These are phyloP conservation scores for Metschnikowia arizonensis DNA, from an alignment of 805 yeast species.

Conservation along the genomic window DNA sequence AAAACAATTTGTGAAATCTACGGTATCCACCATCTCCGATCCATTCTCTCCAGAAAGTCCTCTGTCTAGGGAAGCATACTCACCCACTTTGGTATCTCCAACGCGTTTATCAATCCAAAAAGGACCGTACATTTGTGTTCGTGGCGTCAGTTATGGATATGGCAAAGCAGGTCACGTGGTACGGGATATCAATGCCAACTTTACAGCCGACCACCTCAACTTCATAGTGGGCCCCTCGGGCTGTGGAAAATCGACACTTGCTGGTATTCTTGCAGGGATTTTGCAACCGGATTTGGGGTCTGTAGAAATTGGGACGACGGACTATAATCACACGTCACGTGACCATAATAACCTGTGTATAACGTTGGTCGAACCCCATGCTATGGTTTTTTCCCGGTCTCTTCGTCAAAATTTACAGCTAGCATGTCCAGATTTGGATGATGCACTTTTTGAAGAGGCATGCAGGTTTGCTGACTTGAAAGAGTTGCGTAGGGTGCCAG, in stretches of 20 bases:
- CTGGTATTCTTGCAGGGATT: conserved; percentile 56
- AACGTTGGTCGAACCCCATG: conserved; percentile 69
- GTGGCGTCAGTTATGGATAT: conserved; percentile 56
- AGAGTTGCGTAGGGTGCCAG: conserved; percentile 27
- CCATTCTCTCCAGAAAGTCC: background rate
- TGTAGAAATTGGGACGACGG: conserved; percentile 55
- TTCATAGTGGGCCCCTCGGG: conserved; percentile 88
- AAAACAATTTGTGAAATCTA: background rate
- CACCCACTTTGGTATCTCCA: background rate
- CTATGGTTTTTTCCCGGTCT: conserved; percentile 48
- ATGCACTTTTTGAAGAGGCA: conserved; percentile 39
- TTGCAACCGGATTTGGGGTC: conserved; percentile 53
- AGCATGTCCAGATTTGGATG: conserved; percentile 6
- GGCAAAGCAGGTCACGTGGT: conserved; percentile 47
- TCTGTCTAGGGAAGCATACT: background rate
- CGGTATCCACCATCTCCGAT: conserved; percentile 3
- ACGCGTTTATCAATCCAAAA: too few relatives aligned
- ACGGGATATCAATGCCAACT: conserved; percentile 39
- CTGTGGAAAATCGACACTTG: conserved; percentile 85
- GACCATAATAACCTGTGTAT: conserved; percentile 59
- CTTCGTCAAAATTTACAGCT: conserved; percentile 18
- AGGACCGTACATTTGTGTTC: too few relatives aligned
- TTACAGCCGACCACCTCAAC: conserved; percentile 46
- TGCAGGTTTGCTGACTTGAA: conserved; percentile 47
- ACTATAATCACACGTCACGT: conserved; percentile 39